Conservation (phyloP, 768 basidiomycete species). For the Russula dissimulans region DNA sequence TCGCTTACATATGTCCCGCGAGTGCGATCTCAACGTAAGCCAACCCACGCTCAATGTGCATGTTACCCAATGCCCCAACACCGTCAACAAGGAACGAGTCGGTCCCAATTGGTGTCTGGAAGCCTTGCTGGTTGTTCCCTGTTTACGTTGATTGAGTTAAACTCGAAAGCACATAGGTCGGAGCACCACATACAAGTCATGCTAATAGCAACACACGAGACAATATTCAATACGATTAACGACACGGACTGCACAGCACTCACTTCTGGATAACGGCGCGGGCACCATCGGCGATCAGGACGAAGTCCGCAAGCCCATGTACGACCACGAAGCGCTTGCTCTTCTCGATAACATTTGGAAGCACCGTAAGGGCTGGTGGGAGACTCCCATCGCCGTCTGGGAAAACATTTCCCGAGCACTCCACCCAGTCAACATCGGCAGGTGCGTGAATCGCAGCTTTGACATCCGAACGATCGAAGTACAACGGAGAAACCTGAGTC, state of each 20-base stretch:
- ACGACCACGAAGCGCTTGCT: slow-evolving; percentile 56
- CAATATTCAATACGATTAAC: neutral
- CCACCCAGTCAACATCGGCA: neutral
- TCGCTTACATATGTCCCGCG: slow-evolving; percentile 58
- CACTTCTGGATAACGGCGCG: slow-evolving; percentile 32
- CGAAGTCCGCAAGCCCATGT: slow-evolving; percentile 66
- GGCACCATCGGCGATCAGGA: slow-evolving; percentile 60
- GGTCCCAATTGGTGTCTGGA: slow-evolving; percentile 55
- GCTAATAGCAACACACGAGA: neutral
- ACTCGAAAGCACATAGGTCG: neutral
- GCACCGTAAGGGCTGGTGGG: slow-evolving; percentile 23
- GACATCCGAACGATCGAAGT: neutral
- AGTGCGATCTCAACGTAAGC: slow-evolving; percentile 59
- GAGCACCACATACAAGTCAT: slow-evolving; percentile 10
- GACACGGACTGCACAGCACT: slow-evolving; percentile 10
- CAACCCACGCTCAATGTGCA: slow-evolving; percentile 58
- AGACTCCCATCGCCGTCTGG: neutral
- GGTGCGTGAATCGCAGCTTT: neutral
- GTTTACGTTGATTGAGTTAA: slow-evolving; percentile 17
- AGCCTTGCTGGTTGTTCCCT: slow-evolving; percentile 62
- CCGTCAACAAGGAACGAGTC: slow-evolving; percentile 67
- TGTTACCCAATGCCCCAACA: slow-evolving; percentile 55
- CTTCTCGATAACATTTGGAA: slow-evolving; percentile 72
- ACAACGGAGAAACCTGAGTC: neutral
- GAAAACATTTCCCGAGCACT: neutral